Percentiles rank a stretch among this genome's conserved stretches.
Evolutionary conservation across 106 monocot species (phyloP).

Genomic region (Platanthera guangdongensis): DNA sequence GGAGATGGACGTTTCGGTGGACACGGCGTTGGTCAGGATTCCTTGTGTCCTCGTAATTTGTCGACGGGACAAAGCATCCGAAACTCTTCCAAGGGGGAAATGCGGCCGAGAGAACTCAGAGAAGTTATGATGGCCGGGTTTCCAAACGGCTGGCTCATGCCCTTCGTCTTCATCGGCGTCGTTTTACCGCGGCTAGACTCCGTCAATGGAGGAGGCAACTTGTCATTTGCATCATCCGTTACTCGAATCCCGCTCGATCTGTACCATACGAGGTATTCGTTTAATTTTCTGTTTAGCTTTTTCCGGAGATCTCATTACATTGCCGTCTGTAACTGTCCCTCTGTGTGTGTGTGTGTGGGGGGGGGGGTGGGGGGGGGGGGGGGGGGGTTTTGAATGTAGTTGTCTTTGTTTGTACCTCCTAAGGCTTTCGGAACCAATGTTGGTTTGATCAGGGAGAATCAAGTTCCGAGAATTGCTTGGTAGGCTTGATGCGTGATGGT

Average conservation of each 20-base stretch:
- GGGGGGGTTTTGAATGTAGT: not conserved
- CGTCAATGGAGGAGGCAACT: constrained; percentile 26
- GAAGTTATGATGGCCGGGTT: not conserved
- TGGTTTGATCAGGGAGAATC: not conserved
- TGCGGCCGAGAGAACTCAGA: no score
- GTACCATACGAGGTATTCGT: constrained; percentile 77
- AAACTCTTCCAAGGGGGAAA: no score
- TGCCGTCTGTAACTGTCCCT: not conserved
- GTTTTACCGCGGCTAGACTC: constrained; percentile 8
- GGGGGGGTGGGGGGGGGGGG: not conserved
- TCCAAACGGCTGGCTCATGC: not conserved
- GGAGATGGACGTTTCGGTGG: no score
- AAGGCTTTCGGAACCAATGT: not conserved
- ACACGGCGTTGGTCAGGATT: no score
- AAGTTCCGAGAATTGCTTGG: not conserved
- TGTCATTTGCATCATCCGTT: constrained; percentile 23
- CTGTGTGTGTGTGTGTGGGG: no score
- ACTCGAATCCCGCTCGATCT: constrained; percentile 57
- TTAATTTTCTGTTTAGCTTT: not conserved
- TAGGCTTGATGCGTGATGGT: not conserved
- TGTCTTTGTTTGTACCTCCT: not conserved
- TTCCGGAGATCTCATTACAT: not conserved
- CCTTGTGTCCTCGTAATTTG: no score
- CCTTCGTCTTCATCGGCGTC: constrained; percentile 17
- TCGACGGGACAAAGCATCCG: no score